A percentile compares a stretch with the other conserved stretches of the same genome.
phyloP scores from a whole-genome alignment of 129 eudicot species.

The Pseudognaphalium luteoalbum region DNA sequence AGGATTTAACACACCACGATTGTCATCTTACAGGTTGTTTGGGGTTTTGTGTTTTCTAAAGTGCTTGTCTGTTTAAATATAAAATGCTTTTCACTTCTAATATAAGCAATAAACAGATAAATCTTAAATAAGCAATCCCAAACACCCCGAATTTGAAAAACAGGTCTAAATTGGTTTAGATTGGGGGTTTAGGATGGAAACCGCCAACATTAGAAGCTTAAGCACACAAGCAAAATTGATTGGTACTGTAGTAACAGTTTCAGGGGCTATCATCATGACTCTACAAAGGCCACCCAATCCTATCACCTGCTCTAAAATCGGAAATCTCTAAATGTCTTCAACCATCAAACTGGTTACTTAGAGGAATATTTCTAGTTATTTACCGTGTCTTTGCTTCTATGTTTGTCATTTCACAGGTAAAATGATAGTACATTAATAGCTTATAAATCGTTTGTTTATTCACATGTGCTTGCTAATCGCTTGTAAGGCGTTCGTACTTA shows the following conservation, averaged over 20 bases:
- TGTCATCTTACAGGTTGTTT: no score
- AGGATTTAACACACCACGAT: no score
- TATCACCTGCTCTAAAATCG: slow-evolving; percentile 20
- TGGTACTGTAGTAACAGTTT: slow-evolving; percentile 58
- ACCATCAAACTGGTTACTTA: slow-evolving; percentile 52
- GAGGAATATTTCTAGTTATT: slow-evolving; percentile 56
- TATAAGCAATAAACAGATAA: no score
- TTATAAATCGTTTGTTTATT: background rate
- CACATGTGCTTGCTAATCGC: background rate
- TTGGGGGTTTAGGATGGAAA: slow-evolving; percentile 54
- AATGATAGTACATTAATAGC: background rate
- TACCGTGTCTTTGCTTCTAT: slow-evolving; percentile 42
- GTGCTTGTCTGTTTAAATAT: no score
- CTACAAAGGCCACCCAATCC: slow-evolving; percentile 53
- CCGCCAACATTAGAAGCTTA: slow-evolving; percentile 33
- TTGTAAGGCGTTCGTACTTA: slow-evolving; percentile 52
- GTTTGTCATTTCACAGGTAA: slow-evolving; percentile 57
- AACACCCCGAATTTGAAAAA: no score
- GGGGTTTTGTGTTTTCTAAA: no score
- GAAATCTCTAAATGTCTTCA: slow-evolving; percentile 25
- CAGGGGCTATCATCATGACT: slow-evolving; percentile 65
- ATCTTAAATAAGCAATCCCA: no score
- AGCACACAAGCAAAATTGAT: slow-evolving; percentile 50
- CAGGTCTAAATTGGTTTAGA: background rate
- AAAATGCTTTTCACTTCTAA: no score